phyloP scores from a whole-genome alignment of 305 asterid genomes.

The Fraxinus platypoda region DNA sequence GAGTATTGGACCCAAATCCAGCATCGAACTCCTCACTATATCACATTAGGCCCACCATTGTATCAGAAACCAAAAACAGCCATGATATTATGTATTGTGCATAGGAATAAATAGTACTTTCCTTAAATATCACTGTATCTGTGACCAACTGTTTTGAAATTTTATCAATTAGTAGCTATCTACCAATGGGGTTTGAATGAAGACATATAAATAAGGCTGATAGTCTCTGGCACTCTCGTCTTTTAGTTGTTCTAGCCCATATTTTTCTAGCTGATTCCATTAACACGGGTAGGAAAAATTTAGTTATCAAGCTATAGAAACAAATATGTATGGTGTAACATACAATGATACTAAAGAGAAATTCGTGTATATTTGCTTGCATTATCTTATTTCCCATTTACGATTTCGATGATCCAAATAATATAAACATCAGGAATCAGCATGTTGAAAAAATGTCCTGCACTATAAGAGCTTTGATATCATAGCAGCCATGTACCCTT shows the following conservation, averaged over 20 bases:
- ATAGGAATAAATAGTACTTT: neutral
- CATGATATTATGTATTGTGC: neutral
- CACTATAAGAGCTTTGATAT: neutral
- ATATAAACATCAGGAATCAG: neutral
- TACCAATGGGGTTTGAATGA: neutral
- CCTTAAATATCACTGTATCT: neutral
- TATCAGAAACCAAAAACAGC: conserved; percentile 22
- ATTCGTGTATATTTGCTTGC: neutral
- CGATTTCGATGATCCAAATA: neutral
- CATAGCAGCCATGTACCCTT: conserved; percentile 12
- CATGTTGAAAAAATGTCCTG: neutral
- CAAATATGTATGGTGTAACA: neutral
- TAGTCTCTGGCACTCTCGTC: neutral
- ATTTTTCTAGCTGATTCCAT: neutral
- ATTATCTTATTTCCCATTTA: conserved; percentile 6
- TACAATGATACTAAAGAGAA: neutral
- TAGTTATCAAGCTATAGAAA: neutral
- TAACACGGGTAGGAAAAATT: neutral
- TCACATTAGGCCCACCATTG: conserved; percentile 21
- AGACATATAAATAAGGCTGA: neutral
- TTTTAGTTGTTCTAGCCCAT: neutral
- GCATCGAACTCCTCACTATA: conserved; percentile 81
- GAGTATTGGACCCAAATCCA: conserved; percentile 94
- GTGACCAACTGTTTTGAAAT: neutral
- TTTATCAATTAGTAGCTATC: neutral